Percentiles rank a stretch among this genome's conserved stretches.
phyloP scores from a whole-genome alignment of 441 rosid genomes.

The Macaranga tanarius region DNA sequence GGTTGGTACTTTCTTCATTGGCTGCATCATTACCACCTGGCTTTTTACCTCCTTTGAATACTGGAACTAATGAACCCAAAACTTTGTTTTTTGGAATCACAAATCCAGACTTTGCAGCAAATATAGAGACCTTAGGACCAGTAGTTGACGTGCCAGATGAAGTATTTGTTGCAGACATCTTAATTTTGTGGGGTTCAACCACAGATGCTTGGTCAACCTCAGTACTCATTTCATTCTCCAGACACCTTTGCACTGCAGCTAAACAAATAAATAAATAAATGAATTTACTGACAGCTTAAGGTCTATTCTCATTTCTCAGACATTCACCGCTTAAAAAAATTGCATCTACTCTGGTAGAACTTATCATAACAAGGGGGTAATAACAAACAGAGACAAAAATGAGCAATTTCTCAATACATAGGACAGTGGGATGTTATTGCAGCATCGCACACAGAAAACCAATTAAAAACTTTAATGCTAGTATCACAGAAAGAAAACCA shows the following conservation, averaged over 20 bases:
- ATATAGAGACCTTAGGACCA: conserved; percentile 59
- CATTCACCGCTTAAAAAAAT: not conserved
- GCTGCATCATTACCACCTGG: conserved; percentile 35
- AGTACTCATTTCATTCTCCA: conserved; percentile 23
- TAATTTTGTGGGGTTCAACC: conserved; percentile 14
- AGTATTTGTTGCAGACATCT: conserved; percentile 37
- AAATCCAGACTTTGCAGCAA: conserved; percentile 68
- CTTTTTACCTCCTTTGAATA: conserved; percentile 55
- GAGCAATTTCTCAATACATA: not conserved
- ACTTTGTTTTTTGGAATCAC: conserved; percentile 91
- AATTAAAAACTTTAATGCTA: no score
- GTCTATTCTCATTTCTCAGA: not conserved
- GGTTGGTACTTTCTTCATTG: conserved; percentile 42
- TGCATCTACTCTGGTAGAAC: not conserved
- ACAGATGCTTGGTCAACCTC: conserved; percentile 29
- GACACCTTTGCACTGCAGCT: conserved; percentile 4
- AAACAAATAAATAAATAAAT: conserved; percentile 11
- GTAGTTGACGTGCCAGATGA: conserved; percentile 32
- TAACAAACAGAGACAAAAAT: not conserved
- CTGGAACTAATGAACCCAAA: conserved; percentile 80
- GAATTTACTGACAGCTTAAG: not conserved
- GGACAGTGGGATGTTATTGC: not conserved
- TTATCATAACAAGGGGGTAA: not conserved
- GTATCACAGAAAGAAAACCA: not conserved
- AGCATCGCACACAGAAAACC: not conserved